Evolutionary conservation across 2,329 filamentous ascomycete genomes (phyloP).

Genomic region (Exophiala aquamarina): DNA sequence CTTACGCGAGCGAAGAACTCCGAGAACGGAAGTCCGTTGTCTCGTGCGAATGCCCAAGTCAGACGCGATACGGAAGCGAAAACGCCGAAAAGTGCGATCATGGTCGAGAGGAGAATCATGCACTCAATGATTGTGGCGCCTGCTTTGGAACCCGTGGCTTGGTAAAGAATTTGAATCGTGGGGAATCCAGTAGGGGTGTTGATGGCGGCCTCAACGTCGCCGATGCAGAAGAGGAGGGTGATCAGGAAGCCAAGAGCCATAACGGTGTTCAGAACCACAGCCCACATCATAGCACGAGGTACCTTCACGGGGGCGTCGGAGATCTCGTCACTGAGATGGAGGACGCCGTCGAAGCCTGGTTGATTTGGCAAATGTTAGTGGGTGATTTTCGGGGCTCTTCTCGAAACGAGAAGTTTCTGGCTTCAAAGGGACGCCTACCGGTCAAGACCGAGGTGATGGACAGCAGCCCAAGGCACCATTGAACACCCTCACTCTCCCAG

Average conservation of each 20-base stretch:
- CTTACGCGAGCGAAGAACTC: constrained; percentile 33
- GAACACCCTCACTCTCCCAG: constrained; percentile 34
- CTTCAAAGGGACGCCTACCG: constrained; percentile 21
- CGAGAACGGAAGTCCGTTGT: constrained; percentile 48
- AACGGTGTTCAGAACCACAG: constrained; percentile 36
- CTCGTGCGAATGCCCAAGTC: constrained; percentile 54
- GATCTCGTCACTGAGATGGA: constrained; percentile 50
- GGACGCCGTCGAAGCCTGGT: constrained; percentile 46
- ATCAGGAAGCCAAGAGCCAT: constrained; percentile 26
- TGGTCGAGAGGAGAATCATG: constrained; percentile 47
- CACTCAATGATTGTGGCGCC: constrained; percentile 47
- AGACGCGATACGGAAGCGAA: constrained; percentile 54
- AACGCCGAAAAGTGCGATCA: constrained; percentile 47
- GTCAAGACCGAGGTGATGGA: constrained; percentile 33
- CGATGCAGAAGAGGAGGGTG: constrained; percentile 28
- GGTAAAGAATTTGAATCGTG: constrained; percentile 47
- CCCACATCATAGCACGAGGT: constrained; percentile 34
- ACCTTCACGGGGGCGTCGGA: constrained; percentile 40
- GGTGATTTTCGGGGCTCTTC: neutral
- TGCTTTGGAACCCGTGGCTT: constrained; percentile 41
- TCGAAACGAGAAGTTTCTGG: too few species aligned
- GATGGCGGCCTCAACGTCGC: constrained; percentile 30
- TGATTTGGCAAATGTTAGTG: neutral
- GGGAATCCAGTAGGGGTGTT: constrained; percentile 42
- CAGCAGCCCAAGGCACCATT: constrained; percentile 40